Base-by-base conservation (phyloP, 371 early-diverging fungal genomes). In the Mucor lusitanicus region DNA sequence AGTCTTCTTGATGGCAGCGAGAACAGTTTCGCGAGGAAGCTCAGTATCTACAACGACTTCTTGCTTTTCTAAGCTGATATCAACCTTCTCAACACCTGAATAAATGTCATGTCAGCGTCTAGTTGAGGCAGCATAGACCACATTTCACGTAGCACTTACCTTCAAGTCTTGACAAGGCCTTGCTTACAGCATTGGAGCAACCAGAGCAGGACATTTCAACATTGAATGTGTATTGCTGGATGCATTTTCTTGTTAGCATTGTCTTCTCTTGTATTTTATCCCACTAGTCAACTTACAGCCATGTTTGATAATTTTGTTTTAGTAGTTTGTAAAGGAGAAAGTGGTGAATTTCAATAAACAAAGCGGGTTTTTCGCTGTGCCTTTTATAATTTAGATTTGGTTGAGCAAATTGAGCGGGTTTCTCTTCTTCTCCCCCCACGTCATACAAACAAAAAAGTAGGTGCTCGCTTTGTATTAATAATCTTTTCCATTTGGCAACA, bases 171-270 rank as follows among this genome's bases (percentile, higher is more conserved):
- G 56, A 63, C 66, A 95, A 78, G 28, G 91, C 92, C 30, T 89
- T 83, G 67, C 82, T 84, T 33, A 95, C 93, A 42, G 94, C 94
- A 68, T 86, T 85, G 39, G 87, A 86, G 83, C 95, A 95, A 46
- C 95, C 95, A 55, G 80, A 70, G 85, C 95, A 94, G 74, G 89
- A 75, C 94, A 95, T 95, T 71, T 72, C 88, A 67, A 95, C 95
- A 46, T 88, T 89, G 85, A 86, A 94, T 48, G 76, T 87, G 85
- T 90, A 91, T 75, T 79, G 68, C 83, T 83, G 64, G 15, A 32
- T 37, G 3, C 13, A 27, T 28, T 54, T 15, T 11, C n/a, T 30
- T 37, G 12, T 21, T 17, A 35, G 13, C 19, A 12, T 21, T 1
- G 17, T n/a, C n/a, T n/a, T 50, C 4, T n/a, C n/a, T 44, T 19